These are phyloP conservation scores for Leccinum subtestaceum DNA, from an alignment of 768 basidiomycete species.

Conservation along the genomic window DNA sequence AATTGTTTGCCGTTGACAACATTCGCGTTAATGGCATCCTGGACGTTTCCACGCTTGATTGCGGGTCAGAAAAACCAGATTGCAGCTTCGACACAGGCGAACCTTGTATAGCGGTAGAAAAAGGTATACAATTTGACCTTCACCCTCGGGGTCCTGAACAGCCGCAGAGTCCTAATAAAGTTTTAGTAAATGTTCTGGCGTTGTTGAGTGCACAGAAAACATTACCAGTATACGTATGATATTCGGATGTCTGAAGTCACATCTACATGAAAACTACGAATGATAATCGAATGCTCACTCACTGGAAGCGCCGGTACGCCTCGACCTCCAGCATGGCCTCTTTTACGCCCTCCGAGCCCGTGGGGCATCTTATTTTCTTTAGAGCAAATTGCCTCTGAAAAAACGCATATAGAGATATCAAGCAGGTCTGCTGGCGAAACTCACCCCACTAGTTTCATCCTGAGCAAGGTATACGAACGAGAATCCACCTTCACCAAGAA, in stretches of 20 bases:
- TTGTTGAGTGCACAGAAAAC: conserved; percentile 12
- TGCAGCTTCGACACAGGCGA: conserved; percentile 8
- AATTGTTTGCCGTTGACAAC: conserved; percentile 79
- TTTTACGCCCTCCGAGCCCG: conserved; percentile 82
- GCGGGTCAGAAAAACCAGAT: background rate
- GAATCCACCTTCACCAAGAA: conserved; percentile 96
- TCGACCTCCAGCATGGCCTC: conserved; percentile 89
- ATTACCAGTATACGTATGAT: conserved; percentile 91
- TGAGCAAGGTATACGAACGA: conserved; percentile 88
- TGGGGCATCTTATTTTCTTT: conserved; percentile 95
- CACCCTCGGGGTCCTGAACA: conserved; percentile 89
- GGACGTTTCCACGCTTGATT: conserved; percentile 84
- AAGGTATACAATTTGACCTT: conserved; percentile 93
- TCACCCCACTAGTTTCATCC: conserved; percentile 80
- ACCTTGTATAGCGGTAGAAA: conserved; percentile 94
- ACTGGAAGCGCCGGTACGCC: conserved; percentile 94
- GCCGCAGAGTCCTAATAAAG: conserved; percentile 80
- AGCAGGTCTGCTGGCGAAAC: conserved; percentile 24
- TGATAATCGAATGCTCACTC: conserved; percentile 29
- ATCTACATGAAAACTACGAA: background rate
- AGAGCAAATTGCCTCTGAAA: conserved; percentile 85
- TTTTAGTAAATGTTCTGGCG: background rate
- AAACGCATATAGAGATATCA: background rate
- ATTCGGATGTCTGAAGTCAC: conserved; percentile 73
- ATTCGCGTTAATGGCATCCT: conserved; percentile 89